Base-by-base conservation (phyloP, 805 yeast genomes). In the Lipomyces sp. region DNA sequence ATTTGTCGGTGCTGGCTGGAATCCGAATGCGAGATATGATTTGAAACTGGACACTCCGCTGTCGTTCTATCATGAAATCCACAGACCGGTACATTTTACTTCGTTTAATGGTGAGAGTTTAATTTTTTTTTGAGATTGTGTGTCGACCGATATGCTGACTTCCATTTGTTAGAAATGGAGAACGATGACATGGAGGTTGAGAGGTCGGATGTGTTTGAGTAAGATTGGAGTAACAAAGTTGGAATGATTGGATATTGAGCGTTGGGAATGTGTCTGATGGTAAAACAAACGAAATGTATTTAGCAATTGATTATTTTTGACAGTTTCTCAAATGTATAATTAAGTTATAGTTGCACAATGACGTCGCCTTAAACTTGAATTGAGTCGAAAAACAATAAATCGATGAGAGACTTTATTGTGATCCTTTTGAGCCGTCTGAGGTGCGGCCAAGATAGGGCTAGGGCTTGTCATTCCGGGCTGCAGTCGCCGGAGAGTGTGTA, bases 1-100 rank as follows among this genome's bases (percentile, higher is more conserved):
- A 1, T 94, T 95, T 73, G 84, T 91, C 79, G 95, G 97, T 1
- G 88, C 95, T 0, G 85, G 90, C 7, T 95, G 95, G 89, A 87
- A 84, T 72, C 80, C 86, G 4, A 83, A 84, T n/a, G 76, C 85
- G 57, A 81, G 80, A 5, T 91, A 84, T 73, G 86, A 81, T 13
- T 75, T 92, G 76, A 90, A 90, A 74, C 74, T 90, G 56, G 97
- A 90, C 73, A 80, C 86, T 18, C 99, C 99, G 1, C 72, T 89
- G 48, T 86, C 90, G 5, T 95, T 88, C 74, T 95, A 92, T 77
- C 89, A 91, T 74, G 96, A 90, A 72, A 75, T 86, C 45, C 99
- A 95, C 75, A 87, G 99, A 58, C 95, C 97, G 1, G 82, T 87
- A 37, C 99, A 95, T 77, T 95, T 95, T 79, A 80, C 86, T 59